Percentiles rank a stretch among this genome's conserved stretches.
These are phyloP conservation scores for Flaveria linearis DNA, from an alignment of 129 eudicot species.

Conservation along the genomic window DNA sequence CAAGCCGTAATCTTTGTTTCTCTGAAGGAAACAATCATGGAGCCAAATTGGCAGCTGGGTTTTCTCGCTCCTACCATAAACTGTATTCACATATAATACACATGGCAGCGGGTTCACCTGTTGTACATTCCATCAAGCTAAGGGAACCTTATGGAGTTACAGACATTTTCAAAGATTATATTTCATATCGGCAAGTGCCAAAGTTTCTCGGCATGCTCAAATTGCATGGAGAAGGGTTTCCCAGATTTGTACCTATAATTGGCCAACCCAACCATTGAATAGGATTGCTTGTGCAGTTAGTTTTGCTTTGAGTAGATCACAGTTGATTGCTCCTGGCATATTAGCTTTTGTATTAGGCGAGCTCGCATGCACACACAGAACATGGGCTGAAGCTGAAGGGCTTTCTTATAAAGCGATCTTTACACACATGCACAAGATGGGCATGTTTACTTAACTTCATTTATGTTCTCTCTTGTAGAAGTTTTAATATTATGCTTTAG, in stretches of 20 bases:
- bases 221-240: constrained; percentile 67
- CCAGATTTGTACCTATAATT: constrained; percentile 45
- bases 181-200: constrained; percentile 43
- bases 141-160: constrained; percentile 42
- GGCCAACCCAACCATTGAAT: constrained; percentile 54
- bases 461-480: constrained; percentile 61
- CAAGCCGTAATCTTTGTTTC: constrained; percentile 33
- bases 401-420: constrained; percentile 48
- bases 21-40: constrained; percentile 33
- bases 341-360: constrained; percentile 70
- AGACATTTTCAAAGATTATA: constrained; percentile 31
- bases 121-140: constrained; percentile 36
- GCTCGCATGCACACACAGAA: constrained; percentile 48
- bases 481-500: constrained; percentile 57
- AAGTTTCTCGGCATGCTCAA: constrained; percentile 56
- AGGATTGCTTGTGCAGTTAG: constrained; percentile 73
- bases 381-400: constrained; percentile 59
- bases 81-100: constrained; percentile 46
- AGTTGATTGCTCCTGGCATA: constrained; percentile 72
- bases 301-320: constrained; percentile 78
- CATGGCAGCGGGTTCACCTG: constrained; percentile 33
- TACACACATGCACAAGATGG: constrained; percentile 81
- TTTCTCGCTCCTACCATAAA: constrained; percentile 38
- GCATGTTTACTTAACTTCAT: constrained; percentile 54
- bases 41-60: constrained; percentile 37